Percentiles rank a stretch among this genome's conserved stretches.
These are phyloP conservation scores for Prunus persica DNA, from an alignment of 306 rosid species.

Conservation along the genomic window DNA sequence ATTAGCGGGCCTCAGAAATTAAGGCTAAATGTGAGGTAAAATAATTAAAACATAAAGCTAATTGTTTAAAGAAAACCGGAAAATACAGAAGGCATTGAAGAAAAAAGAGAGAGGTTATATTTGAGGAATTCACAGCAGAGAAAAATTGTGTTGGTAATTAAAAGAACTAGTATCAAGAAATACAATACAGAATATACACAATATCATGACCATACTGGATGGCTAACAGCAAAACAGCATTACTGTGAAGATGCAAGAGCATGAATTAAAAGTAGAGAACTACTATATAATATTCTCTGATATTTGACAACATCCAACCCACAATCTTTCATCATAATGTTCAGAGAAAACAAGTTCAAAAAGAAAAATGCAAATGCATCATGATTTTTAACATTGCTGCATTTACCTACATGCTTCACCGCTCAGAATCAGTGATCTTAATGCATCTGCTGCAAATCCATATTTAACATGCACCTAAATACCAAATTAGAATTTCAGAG, in stretches of 20 bases:
- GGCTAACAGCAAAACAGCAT: not conserved
- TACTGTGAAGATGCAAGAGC: not conserved
- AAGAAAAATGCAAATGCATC: not conserved
- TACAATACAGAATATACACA: not conserved
- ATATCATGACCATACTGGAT: not conserved
- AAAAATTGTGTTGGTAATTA: not conserved
- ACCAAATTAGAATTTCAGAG: slow-evolving; percentile 12
- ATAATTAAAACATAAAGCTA: not conserved
- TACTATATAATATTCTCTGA: not conserved
- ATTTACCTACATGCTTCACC: slow-evolving; percentile 85
- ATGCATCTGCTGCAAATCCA: slow-evolving; percentile 77
- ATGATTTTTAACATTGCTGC: slow-evolving; percentile 10
- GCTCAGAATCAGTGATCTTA: slow-evolving; percentile 59
- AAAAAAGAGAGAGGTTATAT: not conserved
- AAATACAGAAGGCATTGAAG: not conserved
- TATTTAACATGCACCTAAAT: slow-evolving; percentile 65
- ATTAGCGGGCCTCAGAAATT: not conserved
- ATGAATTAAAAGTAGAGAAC: not conserved
- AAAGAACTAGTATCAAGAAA: not conserved
- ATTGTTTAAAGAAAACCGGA: not conserved
- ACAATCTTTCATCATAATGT: not conserved
- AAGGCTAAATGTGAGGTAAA: not conserved
- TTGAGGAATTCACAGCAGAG: not conserved
- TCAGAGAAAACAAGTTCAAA: not conserved
- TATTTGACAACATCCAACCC: not conserved